Conservation (phyloP, 345 rosid genomes). For the Gossypium mustelinum region DNA sequence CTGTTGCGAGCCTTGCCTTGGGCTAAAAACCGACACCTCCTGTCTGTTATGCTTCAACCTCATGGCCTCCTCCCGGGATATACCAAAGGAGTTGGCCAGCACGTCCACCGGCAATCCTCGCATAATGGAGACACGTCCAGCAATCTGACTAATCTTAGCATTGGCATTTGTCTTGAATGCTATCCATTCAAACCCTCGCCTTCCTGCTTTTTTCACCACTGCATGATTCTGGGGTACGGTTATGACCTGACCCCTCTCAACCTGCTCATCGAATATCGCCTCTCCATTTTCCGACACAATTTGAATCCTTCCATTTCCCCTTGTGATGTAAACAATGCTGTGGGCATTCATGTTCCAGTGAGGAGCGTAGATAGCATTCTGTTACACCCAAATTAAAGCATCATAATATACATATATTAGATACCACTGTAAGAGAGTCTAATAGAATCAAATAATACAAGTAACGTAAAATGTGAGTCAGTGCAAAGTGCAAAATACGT, state of each 20-base stretch:
- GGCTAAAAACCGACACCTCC: constrained; percentile 3
- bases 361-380: constrained; percentile 38
- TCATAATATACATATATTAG: too few relatives aligned
- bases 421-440: too few relatives aligned
- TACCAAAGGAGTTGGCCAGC: constrained; percentile 3
- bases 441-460: too few relatives aligned
- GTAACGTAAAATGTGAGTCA: neutral
- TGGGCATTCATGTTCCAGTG: constrained; percentile 41
- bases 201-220: constrained; percentile 9
- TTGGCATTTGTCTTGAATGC: constrained; percentile 16
- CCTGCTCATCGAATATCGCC: constrained; percentile 1
- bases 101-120: constrained; percentile 4
- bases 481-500: constrained; percentile 11
- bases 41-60: constrained; percentile 10
- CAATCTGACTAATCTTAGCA: constrained; percentile 10
- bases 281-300: constrained; percentile 9
- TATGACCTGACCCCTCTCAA: neutral
- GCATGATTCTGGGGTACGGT: constrained; percentile 8
- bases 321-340: constrained; percentile 28
- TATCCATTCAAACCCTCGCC: constrained; percentile 10
- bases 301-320: constrained; percentile 24
- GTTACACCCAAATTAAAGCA: neutral
- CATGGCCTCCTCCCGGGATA: constrained; percentile 11
- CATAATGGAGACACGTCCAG: neutral
- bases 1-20: neutral